Conservation (phyloP, 2,329 filamentous ascomycete species). For the Allantophomopsis lycopodina region DNA sequence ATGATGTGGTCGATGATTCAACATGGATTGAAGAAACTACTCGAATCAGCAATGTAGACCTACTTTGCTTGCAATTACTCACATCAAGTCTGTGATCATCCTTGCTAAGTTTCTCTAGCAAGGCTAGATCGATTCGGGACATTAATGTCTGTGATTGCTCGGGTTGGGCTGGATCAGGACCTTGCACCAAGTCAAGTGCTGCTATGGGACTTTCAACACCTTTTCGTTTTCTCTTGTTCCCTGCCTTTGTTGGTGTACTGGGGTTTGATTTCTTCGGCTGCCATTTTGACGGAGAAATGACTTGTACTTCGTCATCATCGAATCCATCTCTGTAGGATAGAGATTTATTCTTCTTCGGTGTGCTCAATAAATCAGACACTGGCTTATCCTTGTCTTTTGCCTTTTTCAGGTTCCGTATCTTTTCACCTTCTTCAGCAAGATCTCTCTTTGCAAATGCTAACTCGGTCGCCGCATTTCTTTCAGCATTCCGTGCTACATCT, state of each 20-base stretch:
- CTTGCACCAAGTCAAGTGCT: constrained; percentile 26
- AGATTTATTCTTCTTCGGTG: constrained; percentile 47
- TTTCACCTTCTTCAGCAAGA: constrained; percentile 42
- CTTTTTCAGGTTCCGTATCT: constrained; percentile 22
- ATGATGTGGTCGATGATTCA: constrained; percentile 20
- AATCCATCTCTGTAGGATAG: constrained; percentile 62
- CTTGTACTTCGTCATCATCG: constrained; percentile 38
- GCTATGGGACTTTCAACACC: constrained; percentile 51
- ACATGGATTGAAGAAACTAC: constrained; percentile 19
- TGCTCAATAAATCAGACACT: constrained; percentile 23
- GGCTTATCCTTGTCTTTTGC: constrained; percentile 30
- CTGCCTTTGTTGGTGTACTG: constrained; percentile 44
- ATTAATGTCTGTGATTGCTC: constrained; percentile 5
- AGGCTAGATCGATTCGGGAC: constrained; percentile 14
- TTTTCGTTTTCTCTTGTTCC: constrained; percentile 55
- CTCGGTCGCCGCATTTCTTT: constrained; percentile 53
- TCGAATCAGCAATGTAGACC: not conserved
- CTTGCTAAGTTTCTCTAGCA: constrained; percentile 22
- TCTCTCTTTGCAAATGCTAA: constrained; percentile 63
- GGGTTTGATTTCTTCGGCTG: constrained; percentile 20
- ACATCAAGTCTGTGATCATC: constrained; percentile 26
- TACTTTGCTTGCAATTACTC: constrained; percentile 5
- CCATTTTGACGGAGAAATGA: constrained; percentile 29
- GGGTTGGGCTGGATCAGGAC: constrained; percentile 6
- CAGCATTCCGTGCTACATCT: constrained; percentile 49